Evolutionary conservation across 2,329 filamentous ascomycete genomes (phyloP).

Genomic region (Dothideomycetidae sp.): DNA sequence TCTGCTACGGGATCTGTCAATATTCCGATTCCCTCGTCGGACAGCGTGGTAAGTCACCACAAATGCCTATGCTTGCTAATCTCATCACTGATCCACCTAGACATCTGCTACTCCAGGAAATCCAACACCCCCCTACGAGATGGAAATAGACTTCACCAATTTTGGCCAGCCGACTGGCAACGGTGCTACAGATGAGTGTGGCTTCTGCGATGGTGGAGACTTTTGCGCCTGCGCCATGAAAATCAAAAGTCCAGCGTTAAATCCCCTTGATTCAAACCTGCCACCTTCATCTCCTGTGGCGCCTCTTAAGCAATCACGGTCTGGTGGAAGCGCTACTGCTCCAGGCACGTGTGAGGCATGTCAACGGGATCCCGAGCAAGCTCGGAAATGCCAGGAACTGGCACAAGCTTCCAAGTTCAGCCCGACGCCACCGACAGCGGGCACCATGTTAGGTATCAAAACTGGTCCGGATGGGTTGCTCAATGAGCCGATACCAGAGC

Average conservation of each 20-base stretch:
- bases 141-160: conserved; percentile 13
- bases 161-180: conserved; percentile 6
- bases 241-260: conserved; percentile 2
- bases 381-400: conserved; percentile 12
- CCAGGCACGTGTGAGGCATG: conserved; percentile 13
- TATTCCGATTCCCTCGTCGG: neutral
- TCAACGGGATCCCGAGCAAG: conserved; percentile 12
- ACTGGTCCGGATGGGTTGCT: neutral
- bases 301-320: conserved; percentile 1
- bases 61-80: too few relatives aligned
- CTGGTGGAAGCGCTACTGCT: conserved; percentile 8
- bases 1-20: neutral
- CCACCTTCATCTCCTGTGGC: conserved; percentile 5
- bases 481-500: conserved; percentile 2
- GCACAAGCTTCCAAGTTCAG: conserved; percentile 9
- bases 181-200: conserved; percentile 11
- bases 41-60: neutral
- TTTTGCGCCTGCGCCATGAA: conserved; percentile 12
- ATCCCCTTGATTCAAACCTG: conserved; percentile 4
- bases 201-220: conserved; percentile 11
- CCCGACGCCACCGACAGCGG: neutral
- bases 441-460: conserved; percentile 1
- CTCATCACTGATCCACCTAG: too few relatives aligned
- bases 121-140: conserved; percentile 11
- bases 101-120: neutral